phyloP scores from a whole-genome alignment of 2,329 filamentous ascomycete genomes.

The Rutstroemia sp. region DNA sequence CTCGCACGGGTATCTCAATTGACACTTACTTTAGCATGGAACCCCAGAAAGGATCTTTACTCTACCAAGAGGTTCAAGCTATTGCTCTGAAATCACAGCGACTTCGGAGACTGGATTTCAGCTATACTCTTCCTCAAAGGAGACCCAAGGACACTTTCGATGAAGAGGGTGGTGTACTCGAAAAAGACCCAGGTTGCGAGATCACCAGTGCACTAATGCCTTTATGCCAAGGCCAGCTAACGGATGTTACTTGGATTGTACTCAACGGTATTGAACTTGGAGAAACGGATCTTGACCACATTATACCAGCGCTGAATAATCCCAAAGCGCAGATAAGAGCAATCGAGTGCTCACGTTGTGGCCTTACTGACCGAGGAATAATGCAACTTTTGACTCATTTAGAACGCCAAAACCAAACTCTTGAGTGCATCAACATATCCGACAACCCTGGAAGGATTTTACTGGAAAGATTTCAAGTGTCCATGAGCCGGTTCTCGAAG shows the following conservation, averaged over 20 bases:
- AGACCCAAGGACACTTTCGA: conserved; percentile 37
- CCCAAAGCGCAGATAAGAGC: conserved; percentile 57
- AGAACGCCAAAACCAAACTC: conserved; percentile 55
- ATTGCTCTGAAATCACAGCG: conserved; percentile 58
- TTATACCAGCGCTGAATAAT: conserved; percentile 62
- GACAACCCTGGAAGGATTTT: conserved; percentile 59
- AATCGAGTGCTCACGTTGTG: conserved; percentile 59
- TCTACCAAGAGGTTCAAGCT: conserved; percentile 63
- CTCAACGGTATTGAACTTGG: conserved; percentile 63
- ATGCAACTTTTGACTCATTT: conserved; percentile 57
- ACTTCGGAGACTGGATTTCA: conserved; percentile 58
- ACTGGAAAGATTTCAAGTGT: conserved; percentile 55
- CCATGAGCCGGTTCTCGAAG: conserved; percentile 59
- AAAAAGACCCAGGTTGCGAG: conserved; percentile 56
- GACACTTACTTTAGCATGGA: conserved; percentile 27
- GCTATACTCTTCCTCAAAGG: conserved; percentile 49
- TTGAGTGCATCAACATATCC: conserved; percentile 61
- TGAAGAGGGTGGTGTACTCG: conserved; percentile 39
- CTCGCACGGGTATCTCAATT: conserved; percentile 38
- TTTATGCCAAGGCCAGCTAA: conserved; percentile 57
- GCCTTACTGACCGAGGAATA: conserved; percentile 48
- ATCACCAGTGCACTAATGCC: conserved; percentile 64
- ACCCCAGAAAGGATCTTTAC: conserved; percentile 38
- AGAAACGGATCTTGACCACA: conserved; percentile 56
- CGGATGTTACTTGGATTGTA: conserved; percentile 64